Evolutionary conservation across 1,284 basidiomycete species (phyloP), one percentile per base, ranked within the genome.

Genomic region (Ustilago bromivora): DNA sequence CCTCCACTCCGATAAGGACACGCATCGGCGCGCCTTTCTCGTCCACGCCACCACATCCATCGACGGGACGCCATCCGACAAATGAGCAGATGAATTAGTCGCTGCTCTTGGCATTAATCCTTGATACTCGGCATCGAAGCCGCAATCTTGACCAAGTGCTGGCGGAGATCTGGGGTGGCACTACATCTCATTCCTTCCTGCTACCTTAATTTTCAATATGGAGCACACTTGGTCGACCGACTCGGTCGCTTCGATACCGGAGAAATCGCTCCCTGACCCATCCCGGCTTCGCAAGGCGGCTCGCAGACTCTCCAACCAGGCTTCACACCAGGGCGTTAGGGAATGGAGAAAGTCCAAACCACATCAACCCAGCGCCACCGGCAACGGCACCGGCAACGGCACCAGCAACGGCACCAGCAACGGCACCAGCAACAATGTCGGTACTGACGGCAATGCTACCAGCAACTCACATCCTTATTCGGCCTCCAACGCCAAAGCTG

Each of bases 161-260:
- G 49, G 49, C 49, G 12, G 11, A 28, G n/a, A 28, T 51, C 28
- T 11, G 13, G 4, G 28, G 49, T 13, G 31, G 53, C 47, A 40
- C 23, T 19, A n/a, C 59, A 36, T 2, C 32, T 2, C 7, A 19
- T 32, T 17, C 12, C 17, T 23, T 13, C 13, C 40, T 4, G 23
- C 1, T 35, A 13, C 36, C 40, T 41, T 15, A 11, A 19, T 11
- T 47, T 0, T 7, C 58, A 59, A 23, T 28, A 78, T 78, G 76
- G 69, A 78, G 52, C 71, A 72, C 43, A 75, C 40, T 31, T 78
- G 72, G 72, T 78, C 76, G 28, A 75, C 76, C 61, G 76, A 78
- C 56, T 74, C 76, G 61, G 65, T 66, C 2, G 61, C 77, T 9
- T 70, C 76, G 36, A 66, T 66, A 34, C 66, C 62, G 36, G 65